Evolutionary conservation across 1,284 basidiomycete genomes (phyloP).

Genomic region (Naganishia sp.): DNA sequence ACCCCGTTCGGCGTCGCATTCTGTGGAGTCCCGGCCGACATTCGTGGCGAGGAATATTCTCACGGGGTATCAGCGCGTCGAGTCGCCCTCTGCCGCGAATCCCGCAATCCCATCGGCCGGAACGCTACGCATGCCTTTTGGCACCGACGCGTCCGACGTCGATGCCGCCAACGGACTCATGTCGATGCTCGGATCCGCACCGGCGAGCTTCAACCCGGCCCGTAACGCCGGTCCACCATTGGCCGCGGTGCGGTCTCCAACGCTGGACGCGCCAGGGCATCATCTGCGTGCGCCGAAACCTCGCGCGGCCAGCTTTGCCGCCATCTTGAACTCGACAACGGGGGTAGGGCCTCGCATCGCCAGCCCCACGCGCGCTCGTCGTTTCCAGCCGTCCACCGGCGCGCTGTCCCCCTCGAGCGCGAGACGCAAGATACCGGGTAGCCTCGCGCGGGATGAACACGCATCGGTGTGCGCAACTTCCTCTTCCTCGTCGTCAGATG

Average conservation of each 20-base stretch:
- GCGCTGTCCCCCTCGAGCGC: constrained; percentile 8
- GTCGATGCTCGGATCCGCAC: constrained; percentile 27
- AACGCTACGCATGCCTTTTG: constrained; percentile 18
- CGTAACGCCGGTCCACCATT: constrained; percentile 7
- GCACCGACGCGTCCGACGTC: constrained; percentile 24
- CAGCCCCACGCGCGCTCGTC: constrained; percentile 14
- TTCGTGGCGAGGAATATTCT: constrained; percentile 4
- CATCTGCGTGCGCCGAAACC: constrained; percentile 8
- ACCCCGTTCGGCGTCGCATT: constrained; percentile 22
- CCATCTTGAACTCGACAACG: constrained; percentile 1
- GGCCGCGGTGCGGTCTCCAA: neutral
- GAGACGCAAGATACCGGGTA: neutral
- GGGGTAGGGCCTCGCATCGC: neutral
- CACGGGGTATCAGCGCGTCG: constrained; percentile 17
- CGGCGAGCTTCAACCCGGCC: constrained; percentile 16
- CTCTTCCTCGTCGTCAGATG: constrained; percentile 6
- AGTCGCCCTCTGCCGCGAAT: neutral
- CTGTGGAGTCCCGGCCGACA: constrained; percentile 12
- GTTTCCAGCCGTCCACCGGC: neutral
- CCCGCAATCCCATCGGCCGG: neutral
- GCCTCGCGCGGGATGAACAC: neutral
- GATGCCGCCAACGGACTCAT: constrained; percentile 27
- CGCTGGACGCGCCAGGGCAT: neutral
- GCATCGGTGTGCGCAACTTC: neutral
- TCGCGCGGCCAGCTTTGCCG: constrained; percentile 20